Percentiles rank a stretch among this genome's conserved stretches.
These are phyloP conservation scores for Beta macrorhiza DNA, from an alignment of 179 eudicot genomes.

Conservation along the genomic window DNA sequence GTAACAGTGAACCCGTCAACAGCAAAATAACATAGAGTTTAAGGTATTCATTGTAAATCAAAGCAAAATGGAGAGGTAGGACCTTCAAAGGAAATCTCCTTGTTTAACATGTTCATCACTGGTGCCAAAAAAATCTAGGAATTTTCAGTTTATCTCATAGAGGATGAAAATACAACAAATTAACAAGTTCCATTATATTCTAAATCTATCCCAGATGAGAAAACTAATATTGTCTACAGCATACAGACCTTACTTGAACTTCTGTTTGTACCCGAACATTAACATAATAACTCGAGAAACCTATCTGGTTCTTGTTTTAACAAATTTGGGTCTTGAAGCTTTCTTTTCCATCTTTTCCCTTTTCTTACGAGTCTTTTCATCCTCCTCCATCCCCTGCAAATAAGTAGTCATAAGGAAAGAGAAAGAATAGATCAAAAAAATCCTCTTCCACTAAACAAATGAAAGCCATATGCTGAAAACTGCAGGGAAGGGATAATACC, in stretches of 20 bases:
- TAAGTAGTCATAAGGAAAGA: slow-evolving; percentile 10
- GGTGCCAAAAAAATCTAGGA: neutral
- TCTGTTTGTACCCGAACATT: slow-evolving; percentile 11
- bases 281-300: slow-evolving; percentile 5
- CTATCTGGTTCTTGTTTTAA: slow-evolving; percentile 59
- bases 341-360: slow-evolving; percentile 85
- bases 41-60: too few species aligned
- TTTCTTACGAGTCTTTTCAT: slow-evolving; percentile 82
- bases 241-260: slow-evolving; percentile 7
- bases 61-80: too few species aligned
- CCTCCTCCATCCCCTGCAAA: slow-evolving; percentile 65
- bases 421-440: neutral
- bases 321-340: slow-evolving; percentile 70
- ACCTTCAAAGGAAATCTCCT: too few species aligned
- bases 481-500: slow-evolving; percentile 40
- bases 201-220: neutral
- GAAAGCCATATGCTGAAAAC: neutral
- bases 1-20: too few species aligned
- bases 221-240: slow-evolving; percentile 5
- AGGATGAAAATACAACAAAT: slow-evolving; percentile 1
- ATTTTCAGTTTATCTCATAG: neutral
- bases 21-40: too few species aligned
- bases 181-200: neutral
- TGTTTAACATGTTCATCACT: neutral
- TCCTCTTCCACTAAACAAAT: neutral